These are phyloP conservation scores for Trichaptum fuscoviolaceum DNA, from an alignment of 768 basidiomycete species.

Conservation along the genomic window DNA sequence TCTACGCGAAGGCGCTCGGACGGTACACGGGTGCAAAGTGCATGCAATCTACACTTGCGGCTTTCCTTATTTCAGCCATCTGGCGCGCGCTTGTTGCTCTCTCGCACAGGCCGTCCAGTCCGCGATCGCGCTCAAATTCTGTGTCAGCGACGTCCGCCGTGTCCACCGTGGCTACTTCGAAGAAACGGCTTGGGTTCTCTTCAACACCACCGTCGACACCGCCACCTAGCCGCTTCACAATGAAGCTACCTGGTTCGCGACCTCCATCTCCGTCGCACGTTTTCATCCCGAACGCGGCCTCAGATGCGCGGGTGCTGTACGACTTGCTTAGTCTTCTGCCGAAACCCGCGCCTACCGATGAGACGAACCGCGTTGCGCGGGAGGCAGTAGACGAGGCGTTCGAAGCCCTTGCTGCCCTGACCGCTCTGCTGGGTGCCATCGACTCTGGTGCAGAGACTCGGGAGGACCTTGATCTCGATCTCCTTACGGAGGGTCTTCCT, in stretches of 20 bases:
- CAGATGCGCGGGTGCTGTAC: constrained; percentile 58
- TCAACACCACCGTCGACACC: constrained; percentile 53
- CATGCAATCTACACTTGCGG: constrained; percentile 59
- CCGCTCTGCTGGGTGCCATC: constrained; percentile 50
- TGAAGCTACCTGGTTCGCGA: constrained; percentile 62
- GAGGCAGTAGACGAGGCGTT: constrained; percentile 82
- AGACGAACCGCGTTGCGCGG: constrained; percentile 50
- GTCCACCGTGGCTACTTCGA: constrained; percentile 16
- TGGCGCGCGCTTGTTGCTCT: constrained; percentile 74
- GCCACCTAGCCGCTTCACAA: constrained; percentile 52
- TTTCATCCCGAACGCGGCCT: constrained; percentile 37
- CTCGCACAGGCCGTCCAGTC: constrained; percentile 44
- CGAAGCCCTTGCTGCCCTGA: constrained; percentile 53
- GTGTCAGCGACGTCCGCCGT: constrained; percentile 19
- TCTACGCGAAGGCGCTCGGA: constrained; percentile 52
- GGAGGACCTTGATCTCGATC: constrained; percentile 37
- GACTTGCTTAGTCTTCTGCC: constrained; percentile 59
- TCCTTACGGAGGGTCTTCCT: constrained; percentile 59
- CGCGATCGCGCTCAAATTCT: constrained; percentile 32
- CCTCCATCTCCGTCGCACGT: constrained; percentile 43
- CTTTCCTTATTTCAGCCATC: constrained; percentile 64
- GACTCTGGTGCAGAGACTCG: constrained; percentile 24
- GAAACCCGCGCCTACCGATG: constrained; percentile 47
- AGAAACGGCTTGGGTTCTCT: constrained; percentile 37
- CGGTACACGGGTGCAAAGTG: constrained; percentile 49